Base-by-base conservation (phyloP, 257 asterid species). In the Rehmannia glutinosa region DNA sequence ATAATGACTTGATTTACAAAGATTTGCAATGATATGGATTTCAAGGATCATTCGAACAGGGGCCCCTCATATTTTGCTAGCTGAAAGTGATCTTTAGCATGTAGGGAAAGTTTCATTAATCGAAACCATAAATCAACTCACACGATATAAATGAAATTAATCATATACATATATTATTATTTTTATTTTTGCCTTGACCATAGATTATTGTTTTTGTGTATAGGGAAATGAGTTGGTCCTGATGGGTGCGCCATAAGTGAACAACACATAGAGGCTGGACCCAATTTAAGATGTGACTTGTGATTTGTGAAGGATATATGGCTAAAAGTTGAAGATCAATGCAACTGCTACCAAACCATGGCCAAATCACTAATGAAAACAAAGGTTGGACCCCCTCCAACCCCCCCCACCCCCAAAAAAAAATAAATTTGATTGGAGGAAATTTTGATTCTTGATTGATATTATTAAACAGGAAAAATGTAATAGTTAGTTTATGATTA, bases 321-420 rank as follows among this genome's bases (percentile, higher is more conserved):
- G 54, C 59, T 68, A 56, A 73, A 72, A 64, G 61, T 5, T 61
- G 43, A 56, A 50, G 72, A 77, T 73, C 72, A 69, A 67, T 77
- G 78, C 86, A 79, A 77, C 78, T 67, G 39, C 71, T 67, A 71
- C 76, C 79, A 72, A 46, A 60, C 62, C 58, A 57, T 47, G 23
- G 45, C 33, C 53, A 25, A 61, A 36, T 66, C 68, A 61, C 61
- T 36, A 25, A 30, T 47, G n/a, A 61, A 24, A 36, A 23, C 42
- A 52, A 12, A 20, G 28, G 49, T 56, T 42, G 21, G 62, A 60
- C 65, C n/a, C n/a, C n/a, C n/a, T n/a, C n/a, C n/a, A n/a, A n/a
- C n/a, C n/a, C n/a, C 66, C 65, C 70, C 56, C 4, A 9, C 45
- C 38, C 71, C 41, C 24, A 11, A 36, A 13, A 8, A 1, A n/a